Evolutionary conservation across 129 eudicot species (phyloP).

Genomic region (Tagetes patula): DNA sequence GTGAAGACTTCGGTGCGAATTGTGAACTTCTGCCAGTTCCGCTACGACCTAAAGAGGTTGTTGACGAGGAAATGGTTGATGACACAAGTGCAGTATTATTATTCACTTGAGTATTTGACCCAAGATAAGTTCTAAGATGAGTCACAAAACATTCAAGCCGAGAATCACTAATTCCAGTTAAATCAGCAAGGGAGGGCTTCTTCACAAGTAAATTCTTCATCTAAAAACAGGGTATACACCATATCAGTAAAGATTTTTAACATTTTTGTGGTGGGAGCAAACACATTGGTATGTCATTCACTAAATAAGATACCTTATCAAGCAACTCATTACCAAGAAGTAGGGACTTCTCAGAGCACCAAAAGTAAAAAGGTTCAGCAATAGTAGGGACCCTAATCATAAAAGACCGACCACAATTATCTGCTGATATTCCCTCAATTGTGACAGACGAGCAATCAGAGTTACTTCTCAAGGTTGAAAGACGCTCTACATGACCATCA

Average conservation of each 20-base stretch:
- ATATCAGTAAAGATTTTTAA: background rate
- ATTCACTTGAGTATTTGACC: slow-evolving; percentile 39
- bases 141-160: slow-evolving; percentile 79
- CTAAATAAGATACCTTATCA: slow-evolving; percentile 45
- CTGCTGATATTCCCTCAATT: slow-evolving; percentile 67
- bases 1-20: slow-evolving; percentile 43
- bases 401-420: slow-evolving; percentile 82
- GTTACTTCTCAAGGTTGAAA: slow-evolving; percentile 52
- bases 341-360: slow-evolving; percentile 92
- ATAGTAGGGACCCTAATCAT: slow-evolving; percentile 38
- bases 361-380: slow-evolving; percentile 48
- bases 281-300: background rate
- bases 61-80: slow-evolving; percentile 20
- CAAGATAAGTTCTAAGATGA: slow-evolving; percentile 63
- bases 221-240: slow-evolving; percentile 35
- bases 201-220: slow-evolving; percentile 65
- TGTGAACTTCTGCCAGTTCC: slow-evolving; percentile 34
- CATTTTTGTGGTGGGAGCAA: background rate
- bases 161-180: slow-evolving; percentile 87
- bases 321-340: slow-evolving; percentile 82
- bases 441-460: slow-evolving; percentile 45
- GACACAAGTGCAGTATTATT: slow-evolving; percentile 13
- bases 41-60: slow-evolving; percentile 18
- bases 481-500: slow-evolving; percentile 64
- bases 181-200: slow-evolving; percentile 71